A percentile compares a stretch with the other conserved stretches of the same genome.
phyloP scores from a whole-genome alignment of 106 monocot species.

The Dioscorea dumetorum region DNA sequence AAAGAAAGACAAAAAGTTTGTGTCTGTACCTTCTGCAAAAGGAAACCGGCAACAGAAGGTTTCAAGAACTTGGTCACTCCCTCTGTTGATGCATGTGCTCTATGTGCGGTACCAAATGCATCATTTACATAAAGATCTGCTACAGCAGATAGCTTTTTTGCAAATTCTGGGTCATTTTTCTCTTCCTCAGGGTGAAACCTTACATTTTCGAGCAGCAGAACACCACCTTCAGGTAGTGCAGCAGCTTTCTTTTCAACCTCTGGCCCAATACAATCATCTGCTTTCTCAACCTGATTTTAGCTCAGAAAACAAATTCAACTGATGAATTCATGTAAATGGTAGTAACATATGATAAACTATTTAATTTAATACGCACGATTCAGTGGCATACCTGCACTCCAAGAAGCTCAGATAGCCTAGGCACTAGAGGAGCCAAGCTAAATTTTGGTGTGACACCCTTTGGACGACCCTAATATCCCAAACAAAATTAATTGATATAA shows the following conservation, averaged over 20 bases:
- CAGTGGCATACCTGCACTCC: slow-evolving; percentile 12
- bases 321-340: background rate
- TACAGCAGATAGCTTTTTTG: slow-evolving; percentile 38
- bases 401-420: slow-evolving; percentile 32
- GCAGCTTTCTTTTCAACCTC: slow-evolving; percentile 38
- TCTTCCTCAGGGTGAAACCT: slow-evolving; percentile 44
- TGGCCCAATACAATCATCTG: slow-evolving; percentile 36
- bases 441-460: slow-evolving; percentile 34
- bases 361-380: background rate
- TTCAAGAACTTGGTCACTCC: slow-evolving; percentile 15
- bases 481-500: background rate
- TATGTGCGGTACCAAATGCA: slow-evolving; percentile 31
- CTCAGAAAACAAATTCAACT: background rate
- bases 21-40: slow-evolving; percentile 6
- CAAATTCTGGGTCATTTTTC: slow-evolving; percentile 45
- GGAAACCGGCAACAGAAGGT: slow-evolving; percentile 12
- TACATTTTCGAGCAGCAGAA: slow-evolving; percentile 44
- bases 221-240: slow-evolving; percentile 33
- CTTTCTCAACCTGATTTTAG: slow-evolving; percentile 8
- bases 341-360: background rate
- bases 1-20: background rate
- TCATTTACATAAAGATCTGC: slow-evolving; percentile 48
- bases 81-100: slow-evolving; percentile 31
- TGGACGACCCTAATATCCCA: slow-evolving; percentile 18
- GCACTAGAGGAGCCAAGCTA: slow-evolving; percentile 32